These are phyloP conservation scores for Prunus fruticosa DNA, from an alignment of 306 rosid genomes.

Conservation along the genomic window DNA sequence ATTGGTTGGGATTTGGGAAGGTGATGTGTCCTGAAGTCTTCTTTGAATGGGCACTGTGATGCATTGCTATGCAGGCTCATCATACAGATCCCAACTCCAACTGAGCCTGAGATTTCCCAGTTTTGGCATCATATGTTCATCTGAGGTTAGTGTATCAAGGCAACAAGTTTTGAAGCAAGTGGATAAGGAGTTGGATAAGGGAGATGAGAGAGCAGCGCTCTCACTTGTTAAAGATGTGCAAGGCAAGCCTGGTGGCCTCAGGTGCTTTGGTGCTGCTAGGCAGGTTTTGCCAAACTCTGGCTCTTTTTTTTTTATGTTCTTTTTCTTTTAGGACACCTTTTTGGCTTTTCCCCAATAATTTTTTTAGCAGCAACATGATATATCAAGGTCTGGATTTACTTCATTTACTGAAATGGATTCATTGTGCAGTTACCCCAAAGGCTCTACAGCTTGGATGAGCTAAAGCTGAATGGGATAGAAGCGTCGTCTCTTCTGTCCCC, in stretches of 20 bases:
- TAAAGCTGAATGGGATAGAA: slow-evolving; percentile 85
- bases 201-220: slow-evolving; percentile 75
- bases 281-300: slow-evolving; percentile 41
- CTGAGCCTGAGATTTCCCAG: slow-evolving; percentile 13
- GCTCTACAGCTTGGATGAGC: slow-evolving; percentile 88
- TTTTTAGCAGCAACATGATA: background rate
- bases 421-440: slow-evolving; percentile 78
- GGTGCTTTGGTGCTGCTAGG: slow-evolving; percentile 79
- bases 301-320: background rate
- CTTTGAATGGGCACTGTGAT: slow-evolving; percentile 41
- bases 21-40: slow-evolving; percentile 1
- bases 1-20: background rate
- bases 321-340: background rate
- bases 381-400: background rate
- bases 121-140: slow-evolving; percentile 37
- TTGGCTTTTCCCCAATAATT: background rate
- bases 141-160: slow-evolving; percentile 45
- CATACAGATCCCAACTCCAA: slow-evolving; percentile 17
- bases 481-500: slow-evolving; percentile 77
- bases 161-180: slow-evolving; percentile 54
- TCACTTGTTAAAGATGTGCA: slow-evolving; percentile 61
- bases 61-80: slow-evolving; percentile 33
- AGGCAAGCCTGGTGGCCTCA: slow-evolving; percentile 69
- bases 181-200: slow-evolving; percentile 57
- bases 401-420: background rate